Evolutionary conservation across 2,329 filamentous ascomycete genomes (phyloP).

Genomic region (Talaromyces piceae): DNA sequence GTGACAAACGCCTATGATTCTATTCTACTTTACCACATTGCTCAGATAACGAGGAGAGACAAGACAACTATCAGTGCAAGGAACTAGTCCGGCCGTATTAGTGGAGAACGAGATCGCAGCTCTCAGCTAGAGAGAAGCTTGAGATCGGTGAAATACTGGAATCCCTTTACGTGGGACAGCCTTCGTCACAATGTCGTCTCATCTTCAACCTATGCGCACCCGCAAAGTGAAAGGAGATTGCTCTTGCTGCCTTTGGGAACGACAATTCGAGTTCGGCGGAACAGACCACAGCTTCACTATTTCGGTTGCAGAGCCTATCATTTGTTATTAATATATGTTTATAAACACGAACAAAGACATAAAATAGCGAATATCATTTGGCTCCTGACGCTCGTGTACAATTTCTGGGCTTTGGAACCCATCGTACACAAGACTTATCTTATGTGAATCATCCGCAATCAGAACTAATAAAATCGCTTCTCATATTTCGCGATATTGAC

Average conservation of each 20-base stretch:
- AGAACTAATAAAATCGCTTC: too few relatives aligned
- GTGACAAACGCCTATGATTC: neutral
- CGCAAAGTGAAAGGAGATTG: neutral
- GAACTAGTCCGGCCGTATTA: neutral
- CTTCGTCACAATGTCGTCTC: neutral
- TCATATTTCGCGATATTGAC: too few relatives aligned
- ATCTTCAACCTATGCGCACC: neutral
- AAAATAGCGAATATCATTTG: neutral
- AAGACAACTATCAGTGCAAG: neutral
- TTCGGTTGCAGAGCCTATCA: neutral
- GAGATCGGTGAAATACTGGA: neutral
- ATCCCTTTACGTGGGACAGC: neutral
- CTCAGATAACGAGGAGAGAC: neutral
- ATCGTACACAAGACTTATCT: neutral
- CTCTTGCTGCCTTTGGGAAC: neutral
- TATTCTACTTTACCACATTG: neutral
- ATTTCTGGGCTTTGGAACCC: neutral
- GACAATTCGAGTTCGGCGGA: neutral
- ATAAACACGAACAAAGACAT: neutral
- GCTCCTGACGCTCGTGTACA: neutral
- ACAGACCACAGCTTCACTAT: neutral
- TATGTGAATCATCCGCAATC: too few relatives aligned
- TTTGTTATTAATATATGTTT: neutral
- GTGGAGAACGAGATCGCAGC: neutral
- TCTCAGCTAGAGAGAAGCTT: neutral